phyloP scores from a whole-genome alignment of 805 yeast genomes.

The Spathaspora gorwiae region DNA sequence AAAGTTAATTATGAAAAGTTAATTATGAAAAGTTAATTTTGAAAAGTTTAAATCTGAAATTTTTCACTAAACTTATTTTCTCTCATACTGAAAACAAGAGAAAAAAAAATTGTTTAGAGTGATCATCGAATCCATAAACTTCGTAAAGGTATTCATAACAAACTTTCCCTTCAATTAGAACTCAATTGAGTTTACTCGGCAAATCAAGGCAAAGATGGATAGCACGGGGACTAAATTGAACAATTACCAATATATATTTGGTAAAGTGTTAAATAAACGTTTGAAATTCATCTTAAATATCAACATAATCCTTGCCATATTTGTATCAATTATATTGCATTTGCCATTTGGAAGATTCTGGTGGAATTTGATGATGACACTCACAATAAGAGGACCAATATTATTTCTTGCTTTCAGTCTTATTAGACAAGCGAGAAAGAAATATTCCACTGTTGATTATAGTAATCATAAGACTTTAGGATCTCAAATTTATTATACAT shows the following conservation, averaged over 20 bases:
- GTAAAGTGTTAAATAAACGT: slow-evolving; percentile 28
- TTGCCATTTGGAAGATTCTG: slow-evolving; percentile 27
- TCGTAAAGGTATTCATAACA: too few species aligned
- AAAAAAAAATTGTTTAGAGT: too few species aligned
- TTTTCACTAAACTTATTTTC: too few species aligned
- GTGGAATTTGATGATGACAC: slow-evolving; percentile 24
- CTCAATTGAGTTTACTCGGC: too few species aligned
- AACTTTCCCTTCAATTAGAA: too few species aligned
- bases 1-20: too few species aligned
- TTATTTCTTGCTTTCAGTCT: slow-evolving; percentile 24
- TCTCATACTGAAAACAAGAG: too few species aligned
- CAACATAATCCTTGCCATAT: slow-evolving; percentile 21
- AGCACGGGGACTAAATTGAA: too few species aligned
- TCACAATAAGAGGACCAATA: slow-evolving; percentile 25
- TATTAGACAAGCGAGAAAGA: slow-evolving; percentile 21
- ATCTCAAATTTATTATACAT: slow-evolving; percentile 21
- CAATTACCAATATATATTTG: slow-evolving; percentile 20
- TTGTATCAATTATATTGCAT: slow-evolving; percentile 18
- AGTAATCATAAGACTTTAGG: slow-evolving; percentile 29
- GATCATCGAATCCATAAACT: too few species aligned
- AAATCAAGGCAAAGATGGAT: too few species aligned
- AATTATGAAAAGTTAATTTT: too few species aligned
- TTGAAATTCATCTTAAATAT: slow-evolving; percentile 33
- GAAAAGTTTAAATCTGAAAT: too few species aligned
- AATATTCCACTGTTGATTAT: slow-evolving; percentile 26